phyloP scores from a whole-genome alignment of 1,284 basidiomycete species.

The Irpex sp. region DNA sequence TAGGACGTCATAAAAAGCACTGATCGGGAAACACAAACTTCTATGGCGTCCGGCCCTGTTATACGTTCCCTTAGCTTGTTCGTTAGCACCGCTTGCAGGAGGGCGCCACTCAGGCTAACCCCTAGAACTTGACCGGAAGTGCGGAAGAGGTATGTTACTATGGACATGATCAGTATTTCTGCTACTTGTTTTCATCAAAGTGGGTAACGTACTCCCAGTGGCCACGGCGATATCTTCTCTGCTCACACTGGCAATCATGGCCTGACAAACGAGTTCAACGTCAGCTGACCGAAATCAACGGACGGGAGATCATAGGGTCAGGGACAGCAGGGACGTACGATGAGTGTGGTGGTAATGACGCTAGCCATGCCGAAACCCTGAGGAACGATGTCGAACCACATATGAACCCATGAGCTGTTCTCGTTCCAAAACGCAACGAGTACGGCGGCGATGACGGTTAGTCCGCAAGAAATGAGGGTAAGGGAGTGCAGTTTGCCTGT shows the following conservation, averaged over 20 bases:
- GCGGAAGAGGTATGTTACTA: conserved; percentile 91
- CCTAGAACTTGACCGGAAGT: conserved; percentile 93
- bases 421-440: conserved; percentile 73
- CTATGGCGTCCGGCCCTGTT: conserved; percentile 74
- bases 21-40: conserved; percentile 50
- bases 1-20: conserved; percentile 1
- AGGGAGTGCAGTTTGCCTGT: conserved; percentile 86
- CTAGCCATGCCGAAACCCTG: conserved; percentile 88
- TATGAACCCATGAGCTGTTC: conserved; percentile 65
- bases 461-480: conserved; percentile 65
- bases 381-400: conserved; percentile 84
- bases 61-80: conserved; percentile 77
- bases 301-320: not conserved
- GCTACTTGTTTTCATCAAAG: not conserved
- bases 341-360: conserved; percentile 85
- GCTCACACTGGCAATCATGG: conserved; percentile 85
- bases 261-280: conserved; percentile 48
- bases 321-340: conserved; percentile 55
- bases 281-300: conserved; percentile 1
- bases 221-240: conserved; percentile 89
- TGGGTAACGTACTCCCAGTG: conserved; percentile 78
- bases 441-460: conserved; percentile 63
- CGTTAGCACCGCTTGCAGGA: conserved; percentile 82
- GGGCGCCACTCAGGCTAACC: conserved; percentile 85
- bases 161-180: not conserved